Conservation (phyloP, 2,329 filamentous ascomycete species). For the Lasiodiplodia sp. region DNA sequence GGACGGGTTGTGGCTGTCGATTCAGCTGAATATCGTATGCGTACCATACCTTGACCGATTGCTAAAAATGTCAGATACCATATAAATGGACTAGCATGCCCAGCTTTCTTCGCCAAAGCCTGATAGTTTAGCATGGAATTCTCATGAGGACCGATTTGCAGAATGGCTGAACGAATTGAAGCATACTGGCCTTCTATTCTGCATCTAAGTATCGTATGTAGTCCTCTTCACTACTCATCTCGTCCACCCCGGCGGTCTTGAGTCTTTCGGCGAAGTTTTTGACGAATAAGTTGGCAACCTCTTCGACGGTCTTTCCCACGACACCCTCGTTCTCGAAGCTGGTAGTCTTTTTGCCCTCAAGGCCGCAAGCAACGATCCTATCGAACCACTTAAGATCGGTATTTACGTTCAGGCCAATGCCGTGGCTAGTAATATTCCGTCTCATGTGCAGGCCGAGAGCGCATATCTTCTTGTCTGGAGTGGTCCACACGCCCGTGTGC, state of each 20-base stretch:
- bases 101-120: too few relatives aligned
- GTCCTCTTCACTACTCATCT: slow-evolving; percentile 12
- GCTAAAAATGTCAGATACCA: too few relatives aligned
- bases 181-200: not conserved
- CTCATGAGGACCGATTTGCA: too few relatives aligned
- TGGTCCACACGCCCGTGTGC: slow-evolving; percentile 83
- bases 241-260: slow-evolving; percentile 11
- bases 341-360: slow-evolving; percentile 81
- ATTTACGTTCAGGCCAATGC: slow-evolving; percentile 80
- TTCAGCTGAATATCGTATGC: too few relatives aligned
- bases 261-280: slow-evolving; percentile 44
- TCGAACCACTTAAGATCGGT: slow-evolving; percentile 70
- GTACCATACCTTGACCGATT: too few relatives aligned
- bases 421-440: slow-evolving; percentile 82
- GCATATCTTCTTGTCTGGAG: slow-evolving; percentile 73
- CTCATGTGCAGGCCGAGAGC: slow-evolving; percentile 92
- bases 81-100: too few relatives aligned
- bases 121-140: too few relatives aligned
- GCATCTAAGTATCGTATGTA: slow-evolving; percentile 17
- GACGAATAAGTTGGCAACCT: slow-evolving; percentile 52
- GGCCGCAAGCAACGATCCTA: slow-evolving; percentile 88
- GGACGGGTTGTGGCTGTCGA: too few relatives aligned
- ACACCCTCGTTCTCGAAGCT: slow-evolving; percentile 68
- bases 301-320: slow-evolving; percentile 43
- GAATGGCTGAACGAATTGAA: not conserved